Evolutionary conservation across 1,284 basidiomycete genomes (phyloP).

Genomic region (Phlebopus sp.): DNA sequence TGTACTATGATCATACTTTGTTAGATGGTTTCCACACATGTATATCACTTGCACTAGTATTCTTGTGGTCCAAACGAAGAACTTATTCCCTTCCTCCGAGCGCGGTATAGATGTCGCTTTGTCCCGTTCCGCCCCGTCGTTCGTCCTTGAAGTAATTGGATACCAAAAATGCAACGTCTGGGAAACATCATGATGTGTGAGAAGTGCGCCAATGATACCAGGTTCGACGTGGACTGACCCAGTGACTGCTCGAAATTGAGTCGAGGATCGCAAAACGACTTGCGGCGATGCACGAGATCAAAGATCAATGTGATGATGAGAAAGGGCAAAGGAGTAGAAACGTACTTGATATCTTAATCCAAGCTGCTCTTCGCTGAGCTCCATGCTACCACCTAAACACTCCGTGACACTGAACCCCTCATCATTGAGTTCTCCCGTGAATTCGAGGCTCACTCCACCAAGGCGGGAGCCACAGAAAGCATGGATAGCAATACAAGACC

Average conservation of each 20-base stretch:
- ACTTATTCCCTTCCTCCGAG: constrained; percentile 27
- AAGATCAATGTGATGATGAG: neutral
- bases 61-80: neutral
- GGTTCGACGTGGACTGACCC: constrained; percentile 42
- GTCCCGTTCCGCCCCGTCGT: constrained; percentile 36
- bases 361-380: constrained; percentile 69
- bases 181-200: neutral
- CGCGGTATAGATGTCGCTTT: constrained; percentile 27
- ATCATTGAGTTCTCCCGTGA: constrained; percentile 93
- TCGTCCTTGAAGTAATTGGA: constrained; percentile 77
- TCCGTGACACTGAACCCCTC: constrained; percentile 92
- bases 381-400: constrained; percentile 81
- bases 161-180: constrained; percentile 77
- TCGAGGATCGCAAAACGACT: constrained; percentile 81
- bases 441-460: constrained; percentile 95
- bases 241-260: constrained; percentile 82
- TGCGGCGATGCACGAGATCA: constrained; percentile 7
- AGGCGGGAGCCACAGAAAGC: constrained; percentile 67
- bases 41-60: constrained; percentile 7
- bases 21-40: constrained; percentile 5
- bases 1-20: neutral
- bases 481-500: constrained; percentile 81
- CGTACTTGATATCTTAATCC: constrained; percentile 71
- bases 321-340: neutral
- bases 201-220: neutral